These are phyloP conservation scores for Evernia prunastri DNA, from an alignment of 495 filamentous ascomycete genomes.

Conservation along the genomic window DNA sequence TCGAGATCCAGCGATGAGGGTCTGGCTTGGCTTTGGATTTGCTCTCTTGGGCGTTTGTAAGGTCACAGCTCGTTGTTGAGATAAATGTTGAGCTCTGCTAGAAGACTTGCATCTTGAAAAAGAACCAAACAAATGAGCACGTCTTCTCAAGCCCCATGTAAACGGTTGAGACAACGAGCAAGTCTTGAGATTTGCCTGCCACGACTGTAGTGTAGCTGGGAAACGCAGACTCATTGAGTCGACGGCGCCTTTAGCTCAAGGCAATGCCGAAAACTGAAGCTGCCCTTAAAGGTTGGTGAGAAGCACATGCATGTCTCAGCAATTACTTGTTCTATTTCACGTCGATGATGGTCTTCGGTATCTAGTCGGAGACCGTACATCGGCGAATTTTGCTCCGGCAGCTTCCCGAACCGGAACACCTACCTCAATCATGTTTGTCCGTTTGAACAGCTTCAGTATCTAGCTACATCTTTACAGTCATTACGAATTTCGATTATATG, in stretches of 20 bases:
- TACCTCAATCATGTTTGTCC: background rate
- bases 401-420: too few relatives aligned
- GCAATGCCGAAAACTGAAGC: background rate
- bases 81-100: background rate
- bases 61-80: background rate
- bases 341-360: too few relatives aligned
- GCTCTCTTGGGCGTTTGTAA: background rate
- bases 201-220: background rate
- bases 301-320: background rate
- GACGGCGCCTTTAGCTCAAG: background rate
- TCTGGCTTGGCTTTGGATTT: slow-evolving; percentile 1
- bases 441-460: too few relatives aligned
- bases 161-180: background rate
- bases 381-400: background rate
- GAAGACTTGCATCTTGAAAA: background rate
- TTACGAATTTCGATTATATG: background rate
- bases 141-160: background rate
- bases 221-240: background rate
- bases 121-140: background rate
- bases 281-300: background rate
- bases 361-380: too few relatives aligned
- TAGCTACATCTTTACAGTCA: background rate
- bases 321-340: background rate
- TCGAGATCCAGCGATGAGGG: background rate
- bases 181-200: slow-evolving; percentile 8